Base-by-base conservation (phyloP, 164 flowering plant genomes). In the Paratinospora sagittata region DNA sequence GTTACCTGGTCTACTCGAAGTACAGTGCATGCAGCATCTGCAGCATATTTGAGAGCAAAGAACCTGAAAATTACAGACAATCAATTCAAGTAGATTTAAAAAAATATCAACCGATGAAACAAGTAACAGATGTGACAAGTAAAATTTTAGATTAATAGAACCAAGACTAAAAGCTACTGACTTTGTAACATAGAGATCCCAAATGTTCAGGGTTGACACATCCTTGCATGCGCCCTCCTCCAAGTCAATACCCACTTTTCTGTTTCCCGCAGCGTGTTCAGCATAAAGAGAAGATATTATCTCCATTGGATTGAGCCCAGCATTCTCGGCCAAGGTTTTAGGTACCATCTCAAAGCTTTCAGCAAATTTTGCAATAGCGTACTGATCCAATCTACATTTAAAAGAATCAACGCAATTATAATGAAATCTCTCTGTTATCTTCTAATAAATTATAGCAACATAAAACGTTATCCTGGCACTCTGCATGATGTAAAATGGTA, bases 341-440 rank as follows among this genome's bases (percentile, higher is more conserved):
- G 98, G 98, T 41, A 90, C 83, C 96, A 95, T 87, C 81, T 95
- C 97, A 81, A 95, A 92, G 73, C 97, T 89, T 77, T 92, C 97
- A 33, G 94, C 98, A 78, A 92, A 95, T 77, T 92, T 95, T 61
- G 90, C 86, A 74, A 95, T 85, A 58, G 98, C 98, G 84, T 89
- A 89, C 82, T 92, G 96, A 83, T 92, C 97, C 86, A 93, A 85
- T 78, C 98, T 93, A 90, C 84, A 83, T 58, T 8, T 55, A 55
- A 11, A 64, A 47, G 55, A 27, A 19, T 19, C 13, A 6, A 37
- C 24, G 27, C 10, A 55, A 58, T 39, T 30, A 41, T 33, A 63
- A 45, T 16, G 3, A 62, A n/a, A n/a, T n/a, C n/a, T n/a, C n/a
- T 7, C 19, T 19, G 63, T 4, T 14, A 34, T 13, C 19, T 55